Base-by-base conservation (phyloP, 1,139 yeast species). In the Debaryomycetaceae sp. region DNA sequence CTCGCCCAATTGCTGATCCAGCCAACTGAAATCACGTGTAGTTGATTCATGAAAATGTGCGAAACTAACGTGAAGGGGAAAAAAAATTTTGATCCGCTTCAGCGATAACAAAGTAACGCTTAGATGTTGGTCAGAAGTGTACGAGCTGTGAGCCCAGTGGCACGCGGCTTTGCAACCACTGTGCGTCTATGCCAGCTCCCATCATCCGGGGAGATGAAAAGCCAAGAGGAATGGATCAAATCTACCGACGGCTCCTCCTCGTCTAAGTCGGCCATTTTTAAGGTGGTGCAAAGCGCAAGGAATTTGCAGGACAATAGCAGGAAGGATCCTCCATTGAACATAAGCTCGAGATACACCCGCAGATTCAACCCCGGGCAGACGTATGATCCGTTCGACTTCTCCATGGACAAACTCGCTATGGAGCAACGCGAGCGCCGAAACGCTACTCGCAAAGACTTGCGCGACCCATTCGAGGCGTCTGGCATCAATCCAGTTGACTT, bases 341-440 rank as follows among this genome's bases (percentile, higher is more conserved):
- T 58, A 15, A 45, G 45, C 25, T 34, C 37, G 11, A 22, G 30
- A 18, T 64, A 70, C 42, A 55, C 65, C 22, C 66, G 59, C 39
- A 55, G 51, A 29, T 73, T 76, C 45, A 51, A 50, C 9, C 49
- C 52, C 4, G 72, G 71, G 20, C 59, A 66, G 2, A 65, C 71
- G 2, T 81, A 82, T 48, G 85, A 80, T 43, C 89, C 93, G 30
- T 82, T 80, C 58, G 89, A 82, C 55, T 81, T 82, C 42, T 75
- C 84, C 26, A 55, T 72, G 48, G 74, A 77, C 29, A 73, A 71
- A 40, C 46, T 72, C 24, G 58, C 56, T 45, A 59, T 69, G 57
- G 64, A 65, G 40, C 43, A 49, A 34, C 44, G 57, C 47, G 39
- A 42, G 40, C 29, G 35, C 39, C 24, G 45, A 39, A 34, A 40